phyloP scores from a whole-genome alignment of 1,284 basidiomycete genomes.

The Ceratobasidium sp. region DNA sequence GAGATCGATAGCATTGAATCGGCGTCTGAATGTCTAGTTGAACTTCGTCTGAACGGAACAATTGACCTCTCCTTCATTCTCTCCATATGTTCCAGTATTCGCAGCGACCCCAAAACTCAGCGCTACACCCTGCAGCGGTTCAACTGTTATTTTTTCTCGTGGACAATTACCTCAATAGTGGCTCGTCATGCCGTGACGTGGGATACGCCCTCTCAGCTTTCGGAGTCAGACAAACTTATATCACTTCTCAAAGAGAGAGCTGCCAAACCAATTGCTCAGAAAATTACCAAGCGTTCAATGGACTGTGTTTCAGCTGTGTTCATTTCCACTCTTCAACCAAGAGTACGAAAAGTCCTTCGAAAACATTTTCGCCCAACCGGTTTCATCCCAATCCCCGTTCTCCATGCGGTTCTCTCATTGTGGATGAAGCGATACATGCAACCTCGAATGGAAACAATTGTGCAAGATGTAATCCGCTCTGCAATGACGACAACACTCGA shows the following conservation, averaged over 20 bases:
- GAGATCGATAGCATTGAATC: constrained; percentile 23
- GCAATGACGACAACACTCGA: constrained; percentile 39
- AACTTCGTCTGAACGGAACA: constrained; percentile 32
- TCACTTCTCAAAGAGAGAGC: constrained; percentile 40
- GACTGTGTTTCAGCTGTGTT: constrained; percentile 41
- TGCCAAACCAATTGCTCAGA: constrained; percentile 24
- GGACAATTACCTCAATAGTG: constrained; percentile 42
- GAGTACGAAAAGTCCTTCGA: constrained; percentile 32
- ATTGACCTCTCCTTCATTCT: constrained; percentile 43
- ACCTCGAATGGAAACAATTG: constrained; percentile 40
- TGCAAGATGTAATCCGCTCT: constrained; percentile 30
- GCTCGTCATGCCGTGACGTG: constrained; percentile 41
- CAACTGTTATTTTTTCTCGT: constrained; percentile 47
- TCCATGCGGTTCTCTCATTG: constrained; percentile 3
- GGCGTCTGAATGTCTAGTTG: constrained; percentile 37
- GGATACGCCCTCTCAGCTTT: constrained; percentile 36
- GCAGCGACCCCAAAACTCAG: constrained; percentile 41
- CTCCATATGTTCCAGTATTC: constrained; percentile 42
- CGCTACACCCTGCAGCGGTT: constrained; percentile 42
- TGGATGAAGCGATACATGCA: constrained; percentile 41
- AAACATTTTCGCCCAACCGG: constrained; percentile 42
- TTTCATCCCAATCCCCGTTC: constrained; percentile 24
- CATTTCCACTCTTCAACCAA: constrained; percentile 24
- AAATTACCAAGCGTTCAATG: constrained; percentile 28
- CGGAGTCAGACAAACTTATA: constrained; percentile 23